Evolutionary conservation across 495 filamentous ascomycete genomes (phyloP).

Genomic region (Cenococcum geophilum): DNA sequence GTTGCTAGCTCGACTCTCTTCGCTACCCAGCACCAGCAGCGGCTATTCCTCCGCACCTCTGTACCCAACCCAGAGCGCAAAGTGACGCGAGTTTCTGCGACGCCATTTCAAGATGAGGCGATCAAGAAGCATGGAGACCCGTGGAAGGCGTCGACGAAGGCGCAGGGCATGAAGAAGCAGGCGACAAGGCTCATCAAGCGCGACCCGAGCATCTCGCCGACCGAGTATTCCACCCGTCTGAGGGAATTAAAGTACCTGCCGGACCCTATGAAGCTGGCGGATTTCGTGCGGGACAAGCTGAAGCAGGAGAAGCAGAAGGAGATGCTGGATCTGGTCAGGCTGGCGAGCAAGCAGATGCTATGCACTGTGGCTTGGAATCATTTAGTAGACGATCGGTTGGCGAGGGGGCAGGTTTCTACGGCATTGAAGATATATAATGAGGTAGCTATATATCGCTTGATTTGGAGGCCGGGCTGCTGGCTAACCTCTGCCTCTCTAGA

Average conservation of each 20-base stretch:
- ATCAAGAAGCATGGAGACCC: conserved; percentile 7
- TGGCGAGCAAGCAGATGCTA: conserved; percentile 54
- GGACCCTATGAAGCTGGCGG: conserved; percentile 61
- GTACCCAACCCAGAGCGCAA: background rate
- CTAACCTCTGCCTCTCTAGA: conserved; percentile 46
- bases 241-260: conserved; percentile 56
- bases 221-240: conserved; percentile 3
- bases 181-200: background rate
- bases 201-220: too few relatives aligned
- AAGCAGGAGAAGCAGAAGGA: conserved; percentile 50
- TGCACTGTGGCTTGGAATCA: conserved; percentile 81
- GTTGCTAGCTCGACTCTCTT: background rate
- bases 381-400: conserved; percentile 65
- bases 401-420: conserved; percentile 48
- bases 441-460: conserved; percentile 41
- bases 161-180: conserved; percentile 10
- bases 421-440: conserved; percentile 82
- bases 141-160: conserved; percentile 14
- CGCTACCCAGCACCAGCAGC: conserved; percentile 4
- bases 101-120: background rate
- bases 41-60: conserved; percentile 7
- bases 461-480: background rate
- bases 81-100: background rate
- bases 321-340: conserved; percentile 59
- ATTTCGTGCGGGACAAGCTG: conserved; percentile 55